Base-by-base conservation (phyloP, 2,329 filamentous ascomycete species). In the Sarocladium strictum region DNA sequence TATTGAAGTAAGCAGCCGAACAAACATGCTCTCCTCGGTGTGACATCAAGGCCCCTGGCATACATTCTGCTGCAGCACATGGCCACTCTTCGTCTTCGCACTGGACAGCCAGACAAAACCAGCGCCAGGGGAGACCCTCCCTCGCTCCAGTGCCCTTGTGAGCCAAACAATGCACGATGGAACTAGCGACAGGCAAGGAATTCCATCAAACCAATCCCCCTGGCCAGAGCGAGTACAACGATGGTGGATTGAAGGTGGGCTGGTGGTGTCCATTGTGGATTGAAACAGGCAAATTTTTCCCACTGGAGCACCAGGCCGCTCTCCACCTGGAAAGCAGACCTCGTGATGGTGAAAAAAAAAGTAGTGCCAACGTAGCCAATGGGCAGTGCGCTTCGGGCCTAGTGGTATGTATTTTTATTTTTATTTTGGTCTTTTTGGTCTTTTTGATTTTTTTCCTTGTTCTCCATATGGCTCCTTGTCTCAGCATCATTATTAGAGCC, bases 311-410 rank as follows among this genome's bases (percentile, higher is more conserved):
- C 17, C 21, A 23, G 43, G 17, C 7, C 7, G 40, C 40, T 21
- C 43, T 27, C 43, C 21, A 14, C 43, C 43, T 11, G 5, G 7
- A 23, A n/a, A n/a, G n/a, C 43, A 21, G 43, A n/a, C 43, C 43
- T 47, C 43, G 43, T 47, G 43, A 47, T 29, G 43, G 24, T 27
- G 43, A 26, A 47, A 15, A 47, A 47, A 47, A 47, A 43, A 27
- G 24, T 10, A 21, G 3, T 23, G 21, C 21, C n/a, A n/a, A n/a
- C n/a, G n/a, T n/a, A n/a, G n/a, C n/a, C n/a, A n/a, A n/a, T n/a
- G n/a, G n/a, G n/a, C n/a, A n/a, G n/a, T n/a, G n/a, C n/a, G n/a
- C n/a, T n/a, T n/a, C n/a, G n/a, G n/a, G n/a, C n/a, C n/a, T n/a
- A n/a, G n/a, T n/a, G n/a, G n/a, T n/a, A 27, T 29, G 27, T 47